Evolutionary conservation across 257 asterid species (phyloP).

Genomic region (Knoxia roxburghii): DNA sequence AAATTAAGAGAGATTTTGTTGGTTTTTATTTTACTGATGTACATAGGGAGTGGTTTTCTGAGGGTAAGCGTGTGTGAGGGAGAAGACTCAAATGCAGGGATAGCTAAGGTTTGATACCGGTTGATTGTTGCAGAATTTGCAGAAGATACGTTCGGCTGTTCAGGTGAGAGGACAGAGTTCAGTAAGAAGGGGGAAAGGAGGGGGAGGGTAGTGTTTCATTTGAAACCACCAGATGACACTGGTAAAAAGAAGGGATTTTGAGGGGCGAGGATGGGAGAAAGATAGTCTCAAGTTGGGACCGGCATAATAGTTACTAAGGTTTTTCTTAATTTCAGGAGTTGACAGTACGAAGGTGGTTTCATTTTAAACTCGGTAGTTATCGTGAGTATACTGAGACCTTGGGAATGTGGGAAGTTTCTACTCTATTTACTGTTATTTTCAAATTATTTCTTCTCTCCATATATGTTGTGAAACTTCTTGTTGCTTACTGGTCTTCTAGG

Average conservation of each 20-base stretch:
- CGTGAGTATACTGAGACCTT: background rate
- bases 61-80: background rate
- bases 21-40: background rate
- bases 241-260: background rate
- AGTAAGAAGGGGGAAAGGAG: background rate
- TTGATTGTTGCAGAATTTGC: no score
- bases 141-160: background rate
- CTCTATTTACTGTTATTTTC: no score
- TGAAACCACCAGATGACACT: background rate
- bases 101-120: no score
- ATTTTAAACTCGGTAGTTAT: background rate
- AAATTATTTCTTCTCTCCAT: no score
- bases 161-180: background rate
- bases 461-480: background rate
- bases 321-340: background rate
- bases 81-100: background rate
- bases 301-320: background rate
- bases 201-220: background rate
- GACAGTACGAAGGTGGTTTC: background rate
- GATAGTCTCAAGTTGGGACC: background rate
- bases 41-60: background rate
- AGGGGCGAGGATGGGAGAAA: background rate
- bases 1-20: background rate
- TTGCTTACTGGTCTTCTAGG: background rate
- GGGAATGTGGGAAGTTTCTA: background rate